A percentile compares a stretch with the other conserved stretches of the same genome.
Evolutionary conservation across 805 yeast species (phyloP).

Genomic region (Kuraishia piskuri): DNA sequence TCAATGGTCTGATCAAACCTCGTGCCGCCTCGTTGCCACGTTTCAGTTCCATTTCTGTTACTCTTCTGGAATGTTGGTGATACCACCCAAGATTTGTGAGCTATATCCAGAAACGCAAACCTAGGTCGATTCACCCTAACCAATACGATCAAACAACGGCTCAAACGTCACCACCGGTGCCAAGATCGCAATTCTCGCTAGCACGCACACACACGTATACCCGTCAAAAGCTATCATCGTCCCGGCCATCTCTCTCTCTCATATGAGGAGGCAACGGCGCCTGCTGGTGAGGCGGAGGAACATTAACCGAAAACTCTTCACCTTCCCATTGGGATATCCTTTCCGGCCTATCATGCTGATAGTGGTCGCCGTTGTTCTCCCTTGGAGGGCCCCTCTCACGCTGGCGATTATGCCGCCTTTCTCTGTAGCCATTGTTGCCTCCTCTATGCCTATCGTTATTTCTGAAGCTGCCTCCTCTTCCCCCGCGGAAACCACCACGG

Average conservation of each 20-base stretch:
- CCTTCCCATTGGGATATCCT: not conserved
- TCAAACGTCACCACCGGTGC: no score
- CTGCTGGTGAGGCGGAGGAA: constrained; percentile 1
- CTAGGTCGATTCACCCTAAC: no score
- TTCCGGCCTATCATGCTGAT: not conserved
- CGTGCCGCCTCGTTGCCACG: no score
- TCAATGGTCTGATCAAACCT: no score
- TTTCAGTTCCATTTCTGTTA: no score
- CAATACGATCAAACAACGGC: no score
- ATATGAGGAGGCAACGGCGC: not conserved
- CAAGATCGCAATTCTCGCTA: no score
- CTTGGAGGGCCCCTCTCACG: not conserved
- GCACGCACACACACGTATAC: no score
- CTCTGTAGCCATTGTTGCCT: constrained; percentile 6
- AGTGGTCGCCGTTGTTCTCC: constrained; percentile 3
- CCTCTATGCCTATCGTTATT: constrained; percentile 2
- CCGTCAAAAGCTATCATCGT: not conserved
- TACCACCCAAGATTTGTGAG: no score
- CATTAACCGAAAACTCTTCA: not conserved
- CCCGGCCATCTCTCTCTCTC: not conserved
- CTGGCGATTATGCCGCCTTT: constrained; percentile 7
- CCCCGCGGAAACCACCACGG: constrained; percentile 15
- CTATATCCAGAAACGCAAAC: no score
- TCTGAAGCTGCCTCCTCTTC: constrained; percentile 14
- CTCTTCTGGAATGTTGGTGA: no score